A percentile compares a stretch with the other conserved stretches of the same genome.
phyloP scores from a whole-genome alignment of 83 land plant genomes.

The Diphasiastrum complanatum region DNA sequence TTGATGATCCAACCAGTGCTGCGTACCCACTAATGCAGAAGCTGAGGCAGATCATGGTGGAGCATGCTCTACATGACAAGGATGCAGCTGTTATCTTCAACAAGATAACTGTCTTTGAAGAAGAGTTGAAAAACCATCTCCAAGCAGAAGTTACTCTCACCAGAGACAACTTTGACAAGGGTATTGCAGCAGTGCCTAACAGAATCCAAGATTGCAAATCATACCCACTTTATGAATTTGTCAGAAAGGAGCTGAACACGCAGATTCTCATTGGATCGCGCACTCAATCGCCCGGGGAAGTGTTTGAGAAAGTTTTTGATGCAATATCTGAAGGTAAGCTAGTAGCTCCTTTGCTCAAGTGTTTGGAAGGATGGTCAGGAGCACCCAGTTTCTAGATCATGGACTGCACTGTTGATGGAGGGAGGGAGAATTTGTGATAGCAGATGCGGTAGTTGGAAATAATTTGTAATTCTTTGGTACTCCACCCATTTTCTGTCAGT shows the following conservation, averaged over 20 bases:
- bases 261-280: constrained; percentile 7
- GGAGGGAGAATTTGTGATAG: too few relatives aligned
- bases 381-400: too few relatives aligned
- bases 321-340: constrained; percentile 19
- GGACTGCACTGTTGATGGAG: too few relatives aligned
- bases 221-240: constrained; percentile 20
- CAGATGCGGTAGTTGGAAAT: too few relatives aligned
- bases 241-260: constrained; percentile 12
- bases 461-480: too few relatives aligned
- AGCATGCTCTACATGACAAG: constrained; percentile 38
- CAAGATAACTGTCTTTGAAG: constrained; percentile 47
- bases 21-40: constrained; percentile 56
- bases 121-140: constrained; percentile 43
- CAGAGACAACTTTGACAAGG: constrained; percentile 32
- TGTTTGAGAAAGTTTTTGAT: constrained; percentile 4
- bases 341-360: constrained; percentile 10
- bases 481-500: too few relatives aligned
- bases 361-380: constrained; percentile 19
- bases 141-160: constrained; percentile 6
- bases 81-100: constrained; percentile 38
- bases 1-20: constrained; percentile 46
- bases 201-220: constrained; percentile 11
- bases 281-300: constrained; percentile 7
- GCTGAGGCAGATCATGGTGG: constrained; percentile 50
- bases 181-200: constrained; percentile 33